Conservation (phyloP, 768 basidiomycete genomes). For the Mycena leptocephala region DNA sequence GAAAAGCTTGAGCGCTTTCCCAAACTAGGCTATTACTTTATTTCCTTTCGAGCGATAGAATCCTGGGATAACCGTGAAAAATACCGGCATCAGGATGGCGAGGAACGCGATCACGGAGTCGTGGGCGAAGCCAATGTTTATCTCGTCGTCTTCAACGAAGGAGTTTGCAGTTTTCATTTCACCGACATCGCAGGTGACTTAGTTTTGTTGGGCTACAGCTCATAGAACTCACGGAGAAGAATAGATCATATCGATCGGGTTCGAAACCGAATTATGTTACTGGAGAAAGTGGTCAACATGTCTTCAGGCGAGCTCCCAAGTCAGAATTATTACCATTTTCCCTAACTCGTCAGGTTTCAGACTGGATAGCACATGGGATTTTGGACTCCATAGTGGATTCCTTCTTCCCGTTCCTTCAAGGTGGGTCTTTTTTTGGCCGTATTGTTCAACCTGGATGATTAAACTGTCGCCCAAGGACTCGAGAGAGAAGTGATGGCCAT, state of each 20-base stretch:
- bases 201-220: not conserved
- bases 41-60: slow-evolving; percentile 90
- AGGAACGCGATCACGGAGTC: slow-evolving; percentile 52
- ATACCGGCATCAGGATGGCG: slow-evolving; percentile 36
- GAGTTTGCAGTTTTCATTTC: slow-evolving; percentile 92
- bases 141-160: slow-evolving; percentile 90
- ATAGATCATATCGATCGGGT: slow-evolving; percentile 86
- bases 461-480: slow-evolving; percentile 65
- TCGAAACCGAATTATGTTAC: slow-evolving; percentile 75
- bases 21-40: slow-evolving; percentile 92
- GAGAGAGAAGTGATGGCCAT: slow-evolving; percentile 87
- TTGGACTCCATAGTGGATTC: slow-evolving; percentile 96
- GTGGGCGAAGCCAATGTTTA: slow-evolving; percentile 91
- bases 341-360: slow-evolving; percentile 54
- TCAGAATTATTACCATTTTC: not conserved
- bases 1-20: slow-evolving; percentile 94
- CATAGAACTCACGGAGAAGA: not conserved
- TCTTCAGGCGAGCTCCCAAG: slow-evolving; percentile 72
- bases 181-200: slow-evolving; percentile 82
- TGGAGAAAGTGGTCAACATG: slow-evolving; percentile 76
- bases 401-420: slow-evolving; percentile 84
- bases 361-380: slow-evolving; percentile 95
- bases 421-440: not conserved
- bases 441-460: not conserved
- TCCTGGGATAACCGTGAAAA: slow-evolving; percentile 55